These are phyloP conservation scores for Oxyria digyna DNA, from an alignment of 148 eudicot genomes.

Conservation along the genomic window DNA sequence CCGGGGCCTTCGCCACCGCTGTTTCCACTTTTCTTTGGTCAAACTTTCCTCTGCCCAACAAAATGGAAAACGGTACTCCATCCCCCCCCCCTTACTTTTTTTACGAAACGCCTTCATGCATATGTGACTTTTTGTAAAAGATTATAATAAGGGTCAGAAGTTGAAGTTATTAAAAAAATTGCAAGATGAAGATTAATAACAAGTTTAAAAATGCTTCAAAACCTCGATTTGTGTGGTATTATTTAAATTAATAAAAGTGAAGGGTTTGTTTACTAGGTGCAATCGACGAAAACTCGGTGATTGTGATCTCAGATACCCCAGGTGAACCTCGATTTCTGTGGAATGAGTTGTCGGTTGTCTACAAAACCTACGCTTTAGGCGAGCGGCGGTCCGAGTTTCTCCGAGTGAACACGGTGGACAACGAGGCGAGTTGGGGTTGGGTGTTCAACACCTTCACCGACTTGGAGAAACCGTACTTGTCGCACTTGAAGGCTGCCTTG, in stretches of 20 bases:
- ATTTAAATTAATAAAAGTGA: too few species aligned
- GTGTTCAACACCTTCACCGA: constrained; percentile 29
- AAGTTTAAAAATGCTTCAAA: too few species aligned
- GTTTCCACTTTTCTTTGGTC: constrained; percentile 19
- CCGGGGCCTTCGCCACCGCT: constrained; percentile 20
- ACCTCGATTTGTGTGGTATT: too few species aligned
- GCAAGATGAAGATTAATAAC: too few species aligned
- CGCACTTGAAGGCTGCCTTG: constrained; percentile 7
- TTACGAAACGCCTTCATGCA: too few species aligned
- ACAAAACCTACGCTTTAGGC: constrained; percentile 17
- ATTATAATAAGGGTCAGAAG: too few species aligned
- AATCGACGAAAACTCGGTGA: background rate
- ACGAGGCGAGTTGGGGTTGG: constrained; percentile 25
- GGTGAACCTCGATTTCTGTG: constrained; percentile 23
- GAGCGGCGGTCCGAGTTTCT: constrained; percentile 21
- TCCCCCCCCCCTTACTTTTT: too few species aligned
- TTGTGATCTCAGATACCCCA: constrained; percentile 16
- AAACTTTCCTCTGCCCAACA: constrained; percentile 5
- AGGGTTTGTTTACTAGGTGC: too few species aligned
- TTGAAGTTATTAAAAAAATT: too few species aligned
- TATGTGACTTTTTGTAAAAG: too few species aligned
- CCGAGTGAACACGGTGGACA: constrained; percentile 1
- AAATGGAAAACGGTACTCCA: background rate
- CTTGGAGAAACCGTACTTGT: constrained; percentile 22
- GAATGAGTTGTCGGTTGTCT: constrained; percentile 29